These are phyloP conservation scores for Cordia subcordata DNA, from an alignment of 257 asterid species.

Conservation along the genomic window DNA sequence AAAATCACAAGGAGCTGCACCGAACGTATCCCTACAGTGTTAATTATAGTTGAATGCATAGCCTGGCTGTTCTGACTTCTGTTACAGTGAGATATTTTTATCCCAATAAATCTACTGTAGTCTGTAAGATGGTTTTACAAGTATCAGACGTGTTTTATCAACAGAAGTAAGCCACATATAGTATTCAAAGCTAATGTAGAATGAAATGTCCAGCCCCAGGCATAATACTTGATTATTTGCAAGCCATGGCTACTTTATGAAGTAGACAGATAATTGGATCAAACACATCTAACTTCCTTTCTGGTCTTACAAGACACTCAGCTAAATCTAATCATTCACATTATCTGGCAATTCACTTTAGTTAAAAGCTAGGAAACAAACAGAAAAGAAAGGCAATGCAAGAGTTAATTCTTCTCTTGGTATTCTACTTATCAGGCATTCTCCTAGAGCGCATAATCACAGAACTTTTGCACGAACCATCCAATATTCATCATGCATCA, in stretches of 20 bases:
- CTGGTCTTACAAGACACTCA: slow-evolving; percentile 10
- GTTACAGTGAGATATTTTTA: too few species aligned
- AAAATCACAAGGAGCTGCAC: too few species aligned
- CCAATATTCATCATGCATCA: slow-evolving; percentile 68
- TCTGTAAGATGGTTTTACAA: too few species aligned
- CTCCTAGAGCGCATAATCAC: slow-evolving; percentile 14
- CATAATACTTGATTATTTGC: neutral
- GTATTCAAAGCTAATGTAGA: neutral
- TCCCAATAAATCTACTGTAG: too few species aligned
- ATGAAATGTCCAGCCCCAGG: neutral
- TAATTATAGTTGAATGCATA: too few species aligned
- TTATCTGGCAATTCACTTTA: slow-evolving; percentile 8
- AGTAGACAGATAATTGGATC: slow-evolving; percentile 4
- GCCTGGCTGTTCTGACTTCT: too few species aligned
- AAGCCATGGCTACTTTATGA: neutral
- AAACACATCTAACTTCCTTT: neutral
- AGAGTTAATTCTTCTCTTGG: slow-evolving; percentile 10
- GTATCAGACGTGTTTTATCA: too few species aligned
- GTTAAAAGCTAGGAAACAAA: slow-evolving; percentile 13
- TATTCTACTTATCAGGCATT: slow-evolving; percentile 19
- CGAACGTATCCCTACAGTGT: too few species aligned
- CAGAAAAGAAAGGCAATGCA: slow-evolving; percentile 6
- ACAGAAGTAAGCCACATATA: too few species aligned
- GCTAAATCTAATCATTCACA: neutral
- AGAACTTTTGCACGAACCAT: slow-evolving; percentile 40